These are phyloP conservation scores for Fusarium haematococcum DNA, from an alignment of 2,329 filamentous ascomycete genomes.

Conservation along the genomic window DNA sequence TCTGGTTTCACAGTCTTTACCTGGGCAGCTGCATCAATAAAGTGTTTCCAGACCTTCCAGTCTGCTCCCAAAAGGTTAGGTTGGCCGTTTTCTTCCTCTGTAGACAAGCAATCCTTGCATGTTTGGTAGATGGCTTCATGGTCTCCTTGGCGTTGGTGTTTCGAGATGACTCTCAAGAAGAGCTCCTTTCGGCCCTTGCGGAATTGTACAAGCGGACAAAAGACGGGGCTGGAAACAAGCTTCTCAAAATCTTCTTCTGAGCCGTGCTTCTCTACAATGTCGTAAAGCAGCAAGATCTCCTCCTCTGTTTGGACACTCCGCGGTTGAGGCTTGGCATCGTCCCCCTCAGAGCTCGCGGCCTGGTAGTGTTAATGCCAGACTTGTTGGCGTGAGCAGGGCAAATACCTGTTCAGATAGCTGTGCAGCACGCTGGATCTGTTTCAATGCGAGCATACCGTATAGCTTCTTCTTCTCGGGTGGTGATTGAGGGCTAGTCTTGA, in stretches of 20 bases:
- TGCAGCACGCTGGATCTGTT: constrained; percentile 64
- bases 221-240: constrained; percentile 52
- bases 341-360: constrained; percentile 34
- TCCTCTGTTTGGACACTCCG: constrained; percentile 59
- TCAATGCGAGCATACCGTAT: constrained; percentile 63
- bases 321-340: constrained; percentile 38
- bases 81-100: constrained; percentile 51
- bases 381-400: constrained; percentile 27
- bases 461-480: constrained; percentile 62
- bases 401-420: constrained; percentile 58
- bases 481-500: constrained; percentile 59
- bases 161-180: constrained; percentile 55
- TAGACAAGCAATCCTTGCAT: constrained; percentile 57
- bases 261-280: constrained; percentile 59
- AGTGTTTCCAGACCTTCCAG: constrained; percentile 54
- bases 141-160: constrained; percentile 52
- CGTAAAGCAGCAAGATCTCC: constrained; percentile 63
- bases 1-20: constrained; percentile 46
- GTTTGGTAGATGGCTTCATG: constrained; percentile 59
- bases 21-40: constrained; percentile 53
- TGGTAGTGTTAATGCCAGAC: constrained; percentile 9
- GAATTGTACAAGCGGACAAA: constrained; percentile 59
- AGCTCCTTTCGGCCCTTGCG: constrained; percentile 60
- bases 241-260: constrained; percentile 55
- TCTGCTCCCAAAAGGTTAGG: constrained; percentile 60